Conservation (phyloP, 2,329 filamentous ascomycete species). For the Grosmannia clavigera region DNA sequence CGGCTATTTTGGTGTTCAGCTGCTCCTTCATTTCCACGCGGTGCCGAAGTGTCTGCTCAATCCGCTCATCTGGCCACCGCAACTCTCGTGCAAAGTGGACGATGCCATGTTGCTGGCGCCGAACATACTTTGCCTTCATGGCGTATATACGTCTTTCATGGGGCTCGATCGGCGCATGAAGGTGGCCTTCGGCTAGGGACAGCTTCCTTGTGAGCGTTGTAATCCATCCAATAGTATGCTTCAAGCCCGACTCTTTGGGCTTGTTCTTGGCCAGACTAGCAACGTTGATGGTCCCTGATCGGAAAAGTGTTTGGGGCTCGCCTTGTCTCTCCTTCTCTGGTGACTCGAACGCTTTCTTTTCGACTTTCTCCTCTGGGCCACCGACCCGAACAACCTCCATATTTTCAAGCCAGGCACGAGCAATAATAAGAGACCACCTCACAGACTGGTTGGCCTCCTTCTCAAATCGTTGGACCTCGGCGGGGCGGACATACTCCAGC, state of each 20-base stretch:
- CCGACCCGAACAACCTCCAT: constrained; percentile 33
- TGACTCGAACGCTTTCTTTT: neutral
- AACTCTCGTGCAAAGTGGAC: constrained; percentile 51
- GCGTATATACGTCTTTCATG: constrained; percentile 27
- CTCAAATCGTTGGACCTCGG: constrained; percentile 49
- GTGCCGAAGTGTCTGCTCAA: neutral
- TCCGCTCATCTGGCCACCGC: constrained; percentile 42
- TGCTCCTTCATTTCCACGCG: constrained; percentile 13
- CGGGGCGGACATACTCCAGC: constrained; percentile 36
- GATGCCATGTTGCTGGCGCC: constrained; percentile 48
- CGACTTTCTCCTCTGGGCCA: neutral
- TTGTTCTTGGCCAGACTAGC: neutral
- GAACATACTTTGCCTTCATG: constrained; percentile 41
- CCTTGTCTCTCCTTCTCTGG: neutral
- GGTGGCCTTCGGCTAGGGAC: constrained; percentile 22
- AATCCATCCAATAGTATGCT: constrained; percentile 36
- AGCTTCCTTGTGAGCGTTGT: constrained; percentile 44
- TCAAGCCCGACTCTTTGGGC: constrained; percentile 18
- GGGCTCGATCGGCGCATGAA: constrained; percentile 14
- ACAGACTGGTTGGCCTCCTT: constrained; percentile 48
- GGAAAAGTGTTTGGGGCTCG: neutral
- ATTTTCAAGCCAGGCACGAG: constrained; percentile 56
- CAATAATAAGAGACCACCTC: constrained; percentile 54
- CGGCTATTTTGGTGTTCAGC: constrained; percentile 26
- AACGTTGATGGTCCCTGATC: neutral